Base-by-base conservation (phyloP, 306 rosid genomes). In the Pyrus communis region DNA sequence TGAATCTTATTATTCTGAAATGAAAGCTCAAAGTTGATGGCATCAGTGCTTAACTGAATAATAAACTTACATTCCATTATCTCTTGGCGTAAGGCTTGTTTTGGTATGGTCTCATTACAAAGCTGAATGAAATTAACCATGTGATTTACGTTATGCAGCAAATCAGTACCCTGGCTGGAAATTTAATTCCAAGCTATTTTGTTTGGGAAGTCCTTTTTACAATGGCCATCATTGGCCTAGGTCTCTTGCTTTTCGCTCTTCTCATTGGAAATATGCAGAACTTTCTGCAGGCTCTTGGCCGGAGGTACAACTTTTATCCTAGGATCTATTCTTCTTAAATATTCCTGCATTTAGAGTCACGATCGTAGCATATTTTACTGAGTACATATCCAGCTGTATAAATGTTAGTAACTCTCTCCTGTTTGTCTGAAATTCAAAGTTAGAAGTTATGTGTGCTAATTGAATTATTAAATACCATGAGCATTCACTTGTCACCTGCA, bases 231-330 rank as follows among this genome's bases (percentile, higher is more conserved):
- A 83, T 91, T 60, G 96, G 95, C 76, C 80, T 91, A 61, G 98
- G 98, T 54, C 96, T 93, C 76, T 85, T 93, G 86, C 97, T 91
- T 77, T 89, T 93, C 49, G 95, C 97, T 40, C 88, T 91, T 74
- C 97, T 93, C 74, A 88, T 93, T 76, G 97, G 98, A 71, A 87
- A 93, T 68, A 89, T 91, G 85, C 96, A 93, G 75, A 91, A 91
- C 85, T 93, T 91, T 80, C 97, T 93, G 73, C 98, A 89, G 80
- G 88, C 91, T 73, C 98, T 93, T 73, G 98, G 89, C 38, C 78
- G 78, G 62, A 87, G 97, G 98, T 93, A 84, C 71, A 42, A 31
- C 54, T 23, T 21, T 25, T 59, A 43, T 18, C 11, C 35, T 71
- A 40, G 64, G 25, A 12, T 67, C 15, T 52, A 1, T 52, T 54